A percentile compares a stretch with the other conserved stretches of the same genome.
These are phyloP conservation scores for Eucalyptus cloeziana DNA, from an alignment of 345 rosid genomes.

Conservation along the genomic window DNA sequence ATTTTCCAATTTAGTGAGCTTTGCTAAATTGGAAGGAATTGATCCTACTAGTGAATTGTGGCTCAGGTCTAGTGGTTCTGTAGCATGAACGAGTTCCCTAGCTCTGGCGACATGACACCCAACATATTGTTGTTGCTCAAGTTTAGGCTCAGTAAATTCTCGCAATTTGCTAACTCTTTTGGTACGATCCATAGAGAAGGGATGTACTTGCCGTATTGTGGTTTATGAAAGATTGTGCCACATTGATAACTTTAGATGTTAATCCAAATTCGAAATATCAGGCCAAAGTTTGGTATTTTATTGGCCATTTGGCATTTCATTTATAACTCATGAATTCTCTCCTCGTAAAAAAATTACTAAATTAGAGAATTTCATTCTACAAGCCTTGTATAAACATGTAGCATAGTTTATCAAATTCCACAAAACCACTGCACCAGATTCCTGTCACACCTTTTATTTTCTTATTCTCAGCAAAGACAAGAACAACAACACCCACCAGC, in stretches of 20 bases:
- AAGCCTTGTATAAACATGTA: not conserved
- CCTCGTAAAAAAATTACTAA: not conserved
- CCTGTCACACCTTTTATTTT: not conserved
- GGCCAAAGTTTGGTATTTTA: no score
- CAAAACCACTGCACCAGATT: not conserved
- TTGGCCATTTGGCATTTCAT: not conserved
- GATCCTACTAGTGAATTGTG: conserved; percentile 44
- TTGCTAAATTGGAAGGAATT: conserved; percentile 28
- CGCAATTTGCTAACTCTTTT: conserved; percentile 17
- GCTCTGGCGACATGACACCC: conserved; percentile 30
- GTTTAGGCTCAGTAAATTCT: not conserved
- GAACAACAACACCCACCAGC: not conserved
- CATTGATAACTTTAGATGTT: no score
- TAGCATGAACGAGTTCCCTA: conserved; percentile 22
- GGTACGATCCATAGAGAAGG: conserved; percentile 2
- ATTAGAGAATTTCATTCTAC: not conserved
- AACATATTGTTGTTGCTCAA: no score
- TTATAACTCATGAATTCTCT: not conserved
- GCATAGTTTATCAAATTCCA: not conserved
- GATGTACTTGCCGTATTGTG: not conserved
- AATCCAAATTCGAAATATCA: not conserved
- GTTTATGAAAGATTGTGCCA: not conserved
- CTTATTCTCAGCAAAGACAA: not conserved
- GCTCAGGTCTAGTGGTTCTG: conserved; percentile 43
- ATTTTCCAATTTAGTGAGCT: conserved; percentile 28